Conservation (phyloP, 2,329 filamentous ascomycete species). For the Cercospora nicotianae region DNA sequence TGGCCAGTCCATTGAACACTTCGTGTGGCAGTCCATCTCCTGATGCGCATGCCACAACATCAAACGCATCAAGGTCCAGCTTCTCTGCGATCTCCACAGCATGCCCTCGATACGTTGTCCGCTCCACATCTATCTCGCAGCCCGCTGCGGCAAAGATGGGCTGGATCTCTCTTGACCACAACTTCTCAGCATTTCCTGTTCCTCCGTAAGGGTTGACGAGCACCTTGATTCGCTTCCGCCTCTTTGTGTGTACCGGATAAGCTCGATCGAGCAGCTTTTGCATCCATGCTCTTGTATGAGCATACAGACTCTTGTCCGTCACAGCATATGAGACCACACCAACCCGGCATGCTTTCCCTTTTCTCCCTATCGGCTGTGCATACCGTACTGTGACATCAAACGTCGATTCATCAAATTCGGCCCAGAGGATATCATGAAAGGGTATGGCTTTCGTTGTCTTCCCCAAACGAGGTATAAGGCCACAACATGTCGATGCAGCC, state of each 20-base stretch:
- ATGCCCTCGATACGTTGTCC: conserved; percentile 71
- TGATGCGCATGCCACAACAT: conserved; percentile 84
- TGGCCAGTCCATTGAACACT: conserved; percentile 88
- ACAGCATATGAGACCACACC: conserved; percentile 63
- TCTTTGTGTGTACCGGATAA: conserved; percentile 65
- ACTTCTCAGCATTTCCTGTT: conserved; percentile 70
- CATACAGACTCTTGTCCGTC: conserved; percentile 50
- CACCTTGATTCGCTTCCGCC: conserved; percentile 77
- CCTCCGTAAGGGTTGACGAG: conserved; percentile 90
- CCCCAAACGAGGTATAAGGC: conserved; percentile 48
- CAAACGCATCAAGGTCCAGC: conserved; percentile 75
- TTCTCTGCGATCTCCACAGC: conserved; percentile 73
- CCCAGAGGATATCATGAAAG: conserved; percentile 83
- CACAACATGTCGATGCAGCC: conserved; percentile 56
- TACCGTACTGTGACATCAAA: conserved; percentile 69
- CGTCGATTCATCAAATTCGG: conserved; percentile 56
- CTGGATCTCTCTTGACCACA: conserved; percentile 72
- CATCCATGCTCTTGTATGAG: conserved; percentile 61
- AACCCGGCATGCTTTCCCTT: conserved; percentile 60
- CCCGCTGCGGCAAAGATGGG: conserved; percentile 81
- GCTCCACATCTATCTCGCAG: conserved; percentile 72
- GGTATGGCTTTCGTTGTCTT: conserved; percentile 63
- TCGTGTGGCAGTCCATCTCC: conserved; percentile 91
- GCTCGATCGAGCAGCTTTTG: conserved; percentile 65
- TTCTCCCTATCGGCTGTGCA: conserved; percentile 57